Conservation (phyloP, 73 alveolate species). For the Stentor coeruleus region DNA sequence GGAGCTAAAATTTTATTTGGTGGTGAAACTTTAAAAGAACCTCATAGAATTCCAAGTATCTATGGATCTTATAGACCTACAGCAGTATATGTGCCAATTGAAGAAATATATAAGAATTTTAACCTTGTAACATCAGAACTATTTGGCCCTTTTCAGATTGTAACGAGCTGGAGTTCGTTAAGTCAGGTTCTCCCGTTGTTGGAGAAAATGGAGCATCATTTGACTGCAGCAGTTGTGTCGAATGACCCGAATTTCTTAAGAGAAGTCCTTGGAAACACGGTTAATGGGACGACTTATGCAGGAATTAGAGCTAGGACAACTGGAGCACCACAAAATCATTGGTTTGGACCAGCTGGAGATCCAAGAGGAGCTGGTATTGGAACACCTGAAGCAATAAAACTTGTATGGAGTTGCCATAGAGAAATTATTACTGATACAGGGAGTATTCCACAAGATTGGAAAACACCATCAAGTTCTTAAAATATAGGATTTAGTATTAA, state of each 20-base stretch:
- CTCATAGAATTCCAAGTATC: slow-evolving; percentile 67
- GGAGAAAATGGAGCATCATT: slow-evolving; percentile 71
- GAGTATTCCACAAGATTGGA: slow-evolving; percentile 58
- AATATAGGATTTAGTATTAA: too few relatives aligned
- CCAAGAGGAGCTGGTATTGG: slow-evolving; percentile 97
- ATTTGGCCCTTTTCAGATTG: slow-evolving; percentile 93
- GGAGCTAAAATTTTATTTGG: slow-evolving; percentile 89
- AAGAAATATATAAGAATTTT: slow-evolving; percentile 41
- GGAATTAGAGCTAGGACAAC: slow-evolving; percentile 97
- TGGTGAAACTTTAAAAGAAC: slow-evolving; percentile 66
- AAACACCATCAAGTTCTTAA: slow-evolving; percentile 28
- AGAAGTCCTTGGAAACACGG: slow-evolving; percentile 52
- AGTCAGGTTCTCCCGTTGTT: slow-evolving; percentile 45
- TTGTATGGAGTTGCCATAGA: slow-evolving; percentile 91
- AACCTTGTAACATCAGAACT: slow-evolving; percentile 73
- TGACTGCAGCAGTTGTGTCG: slow-evolving; percentile 95
- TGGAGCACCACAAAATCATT: slow-evolving; percentile 98
- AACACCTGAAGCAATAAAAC: slow-evolving; percentile 75
- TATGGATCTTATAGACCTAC: slow-evolving; percentile 74
- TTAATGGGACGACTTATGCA: slow-evolving; percentile 76
- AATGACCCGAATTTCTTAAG: slow-evolving; percentile 74
- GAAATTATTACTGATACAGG: slow-evolving; percentile 88
- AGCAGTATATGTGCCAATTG: slow-evolving; percentile 53
- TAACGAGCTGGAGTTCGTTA: slow-evolving; percentile 35
- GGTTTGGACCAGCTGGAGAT: slow-evolving; percentile 97